Base-by-base conservation (phyloP, 164 flowering plant genomes). In the Kingdonia uniflora region DNA sequence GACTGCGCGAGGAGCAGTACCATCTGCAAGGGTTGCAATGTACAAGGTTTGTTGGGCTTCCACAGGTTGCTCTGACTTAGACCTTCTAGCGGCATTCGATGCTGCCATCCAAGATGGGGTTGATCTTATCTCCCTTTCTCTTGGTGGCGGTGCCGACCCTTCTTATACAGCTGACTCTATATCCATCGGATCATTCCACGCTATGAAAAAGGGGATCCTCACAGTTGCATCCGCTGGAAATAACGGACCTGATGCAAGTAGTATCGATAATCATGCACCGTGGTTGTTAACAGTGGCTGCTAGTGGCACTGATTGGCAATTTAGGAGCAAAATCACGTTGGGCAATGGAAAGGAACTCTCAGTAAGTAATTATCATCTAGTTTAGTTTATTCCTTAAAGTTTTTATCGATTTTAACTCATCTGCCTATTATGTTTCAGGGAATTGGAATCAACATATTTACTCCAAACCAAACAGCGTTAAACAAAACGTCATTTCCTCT, bases 251-350 rank as follows among this genome's bases (percentile, higher is more conserved):
- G 6, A 10, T 15, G 11, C 54, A 7, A 65, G 52, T 5, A 63
- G 47, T 13, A 61, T 82, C 5, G 33, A 21, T 0, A 90, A 85
- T 57, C 65, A 61, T 39, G 91, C 95, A 0, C 97, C 97, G 0
- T 90, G 97, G 95, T 23, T 81, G 23, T 37, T 84, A 6, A 82
- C 95, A 0, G 95, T 87, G 16, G 94, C 80, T 0, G 95, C 97
- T 6, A 77, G 78, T 24, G 76, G 75, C 50, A 81, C 75, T 22
- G 76, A 84, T 49, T 50, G 95, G 43, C 55, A 57, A 52, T 82
- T 87, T 24, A 64, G 45, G 56, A 77, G 76, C 68, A 72, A 59
- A 25, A 64, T 83, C 38, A 43, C 46, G 53, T 41, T 85, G 66
- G 95, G 95, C 3, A 76, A 74, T 66, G 92, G 89, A 15, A 45